Conservation (phyloP, 345 rosid genomes). For the Linum lewisii region DNA sequence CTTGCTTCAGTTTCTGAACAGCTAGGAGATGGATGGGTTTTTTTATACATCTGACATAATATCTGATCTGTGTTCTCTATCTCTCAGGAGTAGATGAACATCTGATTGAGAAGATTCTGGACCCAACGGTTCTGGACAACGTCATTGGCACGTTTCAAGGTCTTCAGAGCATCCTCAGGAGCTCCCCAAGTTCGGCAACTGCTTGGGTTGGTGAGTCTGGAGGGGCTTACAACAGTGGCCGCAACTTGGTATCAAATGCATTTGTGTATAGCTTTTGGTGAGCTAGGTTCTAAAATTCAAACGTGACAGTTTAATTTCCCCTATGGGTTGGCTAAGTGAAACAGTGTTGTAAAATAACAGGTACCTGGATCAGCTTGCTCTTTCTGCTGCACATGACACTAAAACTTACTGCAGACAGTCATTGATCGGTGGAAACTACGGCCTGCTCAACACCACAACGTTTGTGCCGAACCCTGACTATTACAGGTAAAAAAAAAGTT, state of each 20-base stretch:
- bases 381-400: conserved; percentile 56
- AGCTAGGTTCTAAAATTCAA: conserved; percentile 1
- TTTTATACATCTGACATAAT: no score
- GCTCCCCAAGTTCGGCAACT: conserved; percentile 42
- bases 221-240: conserved; percentile 95
- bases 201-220: conserved; percentile 98
- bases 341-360: conserved; percentile 23
- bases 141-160: conserved; percentile 40
- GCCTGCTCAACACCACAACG: conserved; percentile 63
- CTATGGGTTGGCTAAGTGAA: background rate
- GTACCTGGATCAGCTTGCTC: conserved; percentile 91
- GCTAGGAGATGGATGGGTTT: no score
- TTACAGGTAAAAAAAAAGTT: conserved; percentile 39
- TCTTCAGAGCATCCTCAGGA: conserved; percentile 44
- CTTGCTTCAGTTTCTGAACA: conserved; percentile 9
- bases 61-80: no score
- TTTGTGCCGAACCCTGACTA: conserved; percentile 90
- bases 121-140: conserved; percentile 59
- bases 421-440: conserved; percentile 81
- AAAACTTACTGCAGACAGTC: conserved; percentile 92
- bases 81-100: conserved; percentile 56
- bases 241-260: conserved; percentile 62
- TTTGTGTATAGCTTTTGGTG: conserved; percentile 95
- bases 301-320: background rate
- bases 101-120: conserved; percentile 55